Evolutionary conservation across 164 flowering plant genomes (phyloP).

Genomic region (Macadamia integrifolia): DNA sequence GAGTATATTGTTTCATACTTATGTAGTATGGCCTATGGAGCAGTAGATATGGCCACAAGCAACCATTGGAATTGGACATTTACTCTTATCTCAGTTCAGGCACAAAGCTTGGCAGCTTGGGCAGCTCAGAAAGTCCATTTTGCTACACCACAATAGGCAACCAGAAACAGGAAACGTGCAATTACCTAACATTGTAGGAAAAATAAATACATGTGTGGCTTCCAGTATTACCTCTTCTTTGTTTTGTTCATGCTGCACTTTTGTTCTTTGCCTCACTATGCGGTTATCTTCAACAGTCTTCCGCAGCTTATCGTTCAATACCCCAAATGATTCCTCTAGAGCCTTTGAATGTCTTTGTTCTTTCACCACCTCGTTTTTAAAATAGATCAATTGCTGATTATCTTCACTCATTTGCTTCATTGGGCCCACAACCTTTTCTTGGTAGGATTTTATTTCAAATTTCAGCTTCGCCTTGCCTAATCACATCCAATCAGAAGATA

Average conservation of each 20-base stretch:
- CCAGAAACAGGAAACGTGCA: not conserved
- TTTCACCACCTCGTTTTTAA: constrained; percentile 43
- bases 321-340: constrained; percentile 43
- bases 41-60: too few relatives aligned
- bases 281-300: constrained; percentile 47
- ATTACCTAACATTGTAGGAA: too few relatives aligned
- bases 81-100: too few relatives aligned
- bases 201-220: too few relatives aligned
- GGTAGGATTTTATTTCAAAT: constrained; percentile 72
- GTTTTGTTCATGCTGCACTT: constrained; percentile 58
- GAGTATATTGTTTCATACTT: too few relatives aligned
- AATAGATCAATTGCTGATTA: constrained; percentile 59
- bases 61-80: too few relatives aligned
- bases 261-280: constrained; percentile 56
- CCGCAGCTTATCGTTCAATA: constrained; percentile 50
- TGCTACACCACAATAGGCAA: too few relatives aligned
- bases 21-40: too few relatives aligned
- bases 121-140: too few relatives aligned
- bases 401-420: constrained; percentile 80
- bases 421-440: constrained; percentile 64
- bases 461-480: constrained; percentile 67
- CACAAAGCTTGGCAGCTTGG: too few relatives aligned
- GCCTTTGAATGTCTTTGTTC: constrained; percentile 43
- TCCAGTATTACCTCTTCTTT: constrained; percentile 61
- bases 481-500: not conserved